Conservation (phyloP, 352 stramenopile genomes). For the Globisporangium cylindrosporum region DNA sequence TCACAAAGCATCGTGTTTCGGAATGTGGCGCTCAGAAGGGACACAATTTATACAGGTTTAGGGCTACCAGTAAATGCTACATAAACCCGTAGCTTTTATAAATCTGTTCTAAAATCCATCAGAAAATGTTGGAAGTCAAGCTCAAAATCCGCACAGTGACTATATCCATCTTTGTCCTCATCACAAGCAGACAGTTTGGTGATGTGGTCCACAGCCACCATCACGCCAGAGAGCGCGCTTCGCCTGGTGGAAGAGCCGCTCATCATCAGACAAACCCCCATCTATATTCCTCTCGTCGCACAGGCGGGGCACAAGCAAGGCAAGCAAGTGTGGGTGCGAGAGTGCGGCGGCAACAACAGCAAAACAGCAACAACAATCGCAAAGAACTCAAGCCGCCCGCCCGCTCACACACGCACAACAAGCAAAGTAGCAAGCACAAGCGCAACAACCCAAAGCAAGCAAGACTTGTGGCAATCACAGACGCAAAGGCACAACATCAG, state of each 20-base stretch:
- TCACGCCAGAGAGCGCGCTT: not conserved
- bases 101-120: not conserved
- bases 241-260: constrained; percentile 1
- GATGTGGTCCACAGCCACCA: not conserved
- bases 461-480: not conserved
- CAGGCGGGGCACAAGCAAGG: not conserved
- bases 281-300: not conserved
- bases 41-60: too few species aligned
- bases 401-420: not conserved
- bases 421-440: not conserved
- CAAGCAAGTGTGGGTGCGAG: not conserved
- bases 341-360: not conserved
- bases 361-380: not conserved
- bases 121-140: not conserved
- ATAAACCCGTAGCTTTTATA: not conserved
- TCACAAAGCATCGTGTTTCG: not conserved
- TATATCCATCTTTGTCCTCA: not conserved
- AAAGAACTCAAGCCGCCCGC: not conserved
- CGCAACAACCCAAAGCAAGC: not conserved
- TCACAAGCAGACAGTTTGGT: not conserved
- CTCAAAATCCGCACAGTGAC: not conserved
- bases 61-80: too few species aligned
- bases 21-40: not conserved
- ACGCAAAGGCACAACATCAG: not conserved
- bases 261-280: not conserved